Percentiles rank a stretch among this genome's conserved stretches.
These are phyloP conservation scores for Laguncularia racemosa DNA, from an alignment of 345 rosid species.

Conservation along the genomic window DNA sequence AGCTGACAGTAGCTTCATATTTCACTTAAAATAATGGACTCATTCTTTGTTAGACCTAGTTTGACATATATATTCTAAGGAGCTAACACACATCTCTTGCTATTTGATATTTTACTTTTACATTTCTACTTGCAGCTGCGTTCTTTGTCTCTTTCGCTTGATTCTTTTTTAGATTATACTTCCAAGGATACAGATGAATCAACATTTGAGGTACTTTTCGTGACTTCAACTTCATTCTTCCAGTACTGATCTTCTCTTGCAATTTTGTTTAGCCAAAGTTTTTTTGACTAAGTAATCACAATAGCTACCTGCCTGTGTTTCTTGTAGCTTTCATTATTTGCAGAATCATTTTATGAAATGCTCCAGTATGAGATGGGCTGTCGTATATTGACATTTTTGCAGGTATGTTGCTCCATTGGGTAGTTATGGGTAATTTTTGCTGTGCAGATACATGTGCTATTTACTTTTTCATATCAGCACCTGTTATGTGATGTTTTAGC, in stretches of 20 bases:
- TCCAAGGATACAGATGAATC: slow-evolving; percentile 87
- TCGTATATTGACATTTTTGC: slow-evolving; percentile 67
- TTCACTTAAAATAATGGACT: not conserved
- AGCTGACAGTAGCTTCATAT: slow-evolving; percentile 17
- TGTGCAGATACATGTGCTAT: not conserved
- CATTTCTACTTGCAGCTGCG: slow-evolving; percentile 43
- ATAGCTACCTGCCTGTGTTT: not conserved
- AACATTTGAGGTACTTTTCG: slow-evolving; percentile 70
- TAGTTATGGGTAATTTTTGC: not conserved
- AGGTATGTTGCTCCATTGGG: slow-evolving; percentile 34
- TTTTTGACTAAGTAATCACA: not conserved
- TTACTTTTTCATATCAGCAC: not conserved
- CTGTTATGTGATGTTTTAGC: slow-evolving; percentile 3
- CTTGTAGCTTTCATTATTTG: slow-evolving; percentile 86
- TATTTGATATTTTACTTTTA: slow-evolving; percentile 1
- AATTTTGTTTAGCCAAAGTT: not conserved
- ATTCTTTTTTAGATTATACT: slow-evolving; percentile 87
- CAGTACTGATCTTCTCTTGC: not conserved
- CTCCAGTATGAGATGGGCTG: slow-evolving; percentile 94
- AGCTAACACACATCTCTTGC: not conserved
- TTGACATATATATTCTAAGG: not conserved
- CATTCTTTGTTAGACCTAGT: not conserved
- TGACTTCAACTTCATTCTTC: not conserved
- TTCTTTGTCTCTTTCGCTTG: slow-evolving; percentile 76
- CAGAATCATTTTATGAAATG: slow-evolving; percentile 86